Evolutionary conservation across 2,329 filamentous ascomycete species (phyloP).

Genomic region (Monilinia fructicola): DNA sequence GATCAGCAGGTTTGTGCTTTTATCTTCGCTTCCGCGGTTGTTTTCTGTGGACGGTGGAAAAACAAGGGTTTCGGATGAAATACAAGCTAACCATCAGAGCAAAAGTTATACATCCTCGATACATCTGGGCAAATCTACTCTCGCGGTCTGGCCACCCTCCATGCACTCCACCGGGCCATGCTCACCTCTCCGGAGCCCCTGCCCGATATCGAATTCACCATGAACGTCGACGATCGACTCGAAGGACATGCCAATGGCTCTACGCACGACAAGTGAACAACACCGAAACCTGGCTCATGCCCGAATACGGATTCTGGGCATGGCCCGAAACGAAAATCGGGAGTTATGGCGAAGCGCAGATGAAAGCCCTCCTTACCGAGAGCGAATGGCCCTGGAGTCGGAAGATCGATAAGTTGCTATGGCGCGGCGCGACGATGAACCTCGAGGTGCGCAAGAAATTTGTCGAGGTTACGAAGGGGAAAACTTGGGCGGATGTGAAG

Average conservation of each 20-base stretch:
- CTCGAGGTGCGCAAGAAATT: conserved; percentile 25
- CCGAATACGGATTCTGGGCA: conserved; percentile 55
- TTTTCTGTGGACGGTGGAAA: neutral
- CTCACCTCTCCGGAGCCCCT: conserved; percentile 48
- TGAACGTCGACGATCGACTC: conserved; percentile 53
- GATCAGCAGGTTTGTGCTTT: conserved; percentile 22
- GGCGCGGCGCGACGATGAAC: conserved; percentile 50
- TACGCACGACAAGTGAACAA: conserved; percentile 11
- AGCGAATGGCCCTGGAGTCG: conserved; percentile 26
- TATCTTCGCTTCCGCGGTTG: conserved; percentile 24
- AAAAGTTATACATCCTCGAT: conserved; percentile 17
- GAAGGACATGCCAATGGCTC: conserved; percentile 18
- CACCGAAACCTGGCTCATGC: conserved; percentile 47
- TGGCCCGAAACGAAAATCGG: conserved; percentile 52
- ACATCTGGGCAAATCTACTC: conserved; percentile 22
- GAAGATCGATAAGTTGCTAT: conserved; percentile 47
- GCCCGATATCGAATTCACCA: conserved; percentile 52
- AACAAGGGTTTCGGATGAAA: neutral
- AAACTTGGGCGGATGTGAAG: conserved; percentile 50
- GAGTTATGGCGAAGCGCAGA: conserved; percentile 44
- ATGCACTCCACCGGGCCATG: conserved; percentile 53
- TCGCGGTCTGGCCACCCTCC: conserved; percentile 47
- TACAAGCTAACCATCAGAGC: neutral
- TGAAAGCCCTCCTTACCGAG: conserved; percentile 44
- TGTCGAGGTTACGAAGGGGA: conserved; percentile 30